These are phyloP conservation scores for Talaromyces albobiverticillius DNA, from an alignment of 2,329 filamentous ascomycete species.

Conservation along the genomic window DNA sequence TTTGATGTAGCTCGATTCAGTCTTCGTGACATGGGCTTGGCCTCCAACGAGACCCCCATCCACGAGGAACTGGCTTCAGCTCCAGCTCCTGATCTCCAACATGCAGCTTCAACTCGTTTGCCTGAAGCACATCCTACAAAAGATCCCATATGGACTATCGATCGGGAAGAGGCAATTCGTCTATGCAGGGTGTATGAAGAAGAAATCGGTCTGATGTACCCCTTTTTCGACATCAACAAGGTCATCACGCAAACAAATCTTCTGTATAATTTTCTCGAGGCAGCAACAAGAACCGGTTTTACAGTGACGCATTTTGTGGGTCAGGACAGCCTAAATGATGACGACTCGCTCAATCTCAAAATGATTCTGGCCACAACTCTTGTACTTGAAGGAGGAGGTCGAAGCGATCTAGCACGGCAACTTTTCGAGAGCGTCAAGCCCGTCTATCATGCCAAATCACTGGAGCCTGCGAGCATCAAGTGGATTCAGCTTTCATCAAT, in stretches of 20 bases:
- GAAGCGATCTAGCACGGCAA: constrained; percentile 68
- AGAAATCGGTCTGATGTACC: constrained; percentile 90
- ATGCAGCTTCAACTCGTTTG: constrained; percentile 29
- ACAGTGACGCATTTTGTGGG: constrained; percentile 54
- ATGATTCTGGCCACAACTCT: constrained; percentile 77
- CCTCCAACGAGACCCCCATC: constrained; percentile 56
- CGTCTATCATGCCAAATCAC: constrained; percentile 63
- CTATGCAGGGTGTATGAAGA: constrained; percentile 80
- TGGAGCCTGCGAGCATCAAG: constrained; percentile 56
- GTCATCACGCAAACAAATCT: constrained; percentile 68
- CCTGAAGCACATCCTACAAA: constrained; percentile 47
- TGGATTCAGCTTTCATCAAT: constrained; percentile 59
- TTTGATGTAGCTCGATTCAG: constrained; percentile 84
- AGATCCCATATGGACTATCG: constrained; percentile 78
- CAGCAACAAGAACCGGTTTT: constrained; percentile 58
- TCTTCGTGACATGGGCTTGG: constrained; percentile 85
- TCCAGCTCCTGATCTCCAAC: constrained; percentile 32
- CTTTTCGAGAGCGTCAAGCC: constrained; percentile 75
- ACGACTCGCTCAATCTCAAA: constrained; percentile 71
- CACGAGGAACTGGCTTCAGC: constrained; percentile 58
- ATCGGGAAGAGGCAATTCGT: constrained; percentile 74
- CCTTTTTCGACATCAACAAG: constrained; percentile 71
- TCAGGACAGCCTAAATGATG: constrained; percentile 59
- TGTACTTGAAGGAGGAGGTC: constrained; percentile 73
- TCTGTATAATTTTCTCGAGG: constrained; percentile 71